Base-by-base conservation (phyloP, 2,329 filamentous ascomycete genomes). In the Apiospora arundinis region DNA sequence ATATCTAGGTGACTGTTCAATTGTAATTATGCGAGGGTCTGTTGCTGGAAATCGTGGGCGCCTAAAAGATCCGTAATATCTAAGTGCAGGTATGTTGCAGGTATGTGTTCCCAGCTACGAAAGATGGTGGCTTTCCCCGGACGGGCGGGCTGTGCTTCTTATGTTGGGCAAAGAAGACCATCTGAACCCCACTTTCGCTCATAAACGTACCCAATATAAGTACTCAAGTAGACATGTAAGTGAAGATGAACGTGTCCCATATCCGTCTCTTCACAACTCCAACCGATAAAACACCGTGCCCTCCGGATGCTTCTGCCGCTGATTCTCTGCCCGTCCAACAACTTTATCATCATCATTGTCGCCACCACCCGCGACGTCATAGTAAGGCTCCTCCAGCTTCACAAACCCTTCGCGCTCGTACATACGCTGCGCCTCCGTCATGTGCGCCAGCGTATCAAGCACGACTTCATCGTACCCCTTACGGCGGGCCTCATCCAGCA, bases 391-490 rank as follows among this genome's bases (percentile, higher is more conserved):
- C 18, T 28, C 40, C 12, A 67, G 11, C 65, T 0, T 21, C 40
- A 9, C n/a, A n/a, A 67, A 67, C 6, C 65, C 40, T 25, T 32
- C 40, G 1, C 65, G n/a, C 65, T 67, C 44, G 18, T 67, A 67
- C 40, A 67, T 67, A 12, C 65, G 40, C 23, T n/a, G 40, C 65
- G 65, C 65, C 25, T 25, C 65, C n/a, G 11, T 9, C 65, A 67
- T 67, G n/a, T 46, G 40, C 65, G 65, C 40, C 65, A 67, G 44
- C 65, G 65, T 67, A 12, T 46, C 65, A 2, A 67, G 65, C 25
- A 67, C 65, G 40, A 67, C 44, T 40, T 67, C 65, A 14, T 44
- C 44, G 65, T 67, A 45, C 6, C 40, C 65, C 65, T 21, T 45
- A 6, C 12, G 12, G n/a, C 65, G 65, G 12, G 65, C 65, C 40